phyloP scores from a whole-genome alignment of 495 filamentous ascomycete species.

The Penicillium crystallinum region DNA sequence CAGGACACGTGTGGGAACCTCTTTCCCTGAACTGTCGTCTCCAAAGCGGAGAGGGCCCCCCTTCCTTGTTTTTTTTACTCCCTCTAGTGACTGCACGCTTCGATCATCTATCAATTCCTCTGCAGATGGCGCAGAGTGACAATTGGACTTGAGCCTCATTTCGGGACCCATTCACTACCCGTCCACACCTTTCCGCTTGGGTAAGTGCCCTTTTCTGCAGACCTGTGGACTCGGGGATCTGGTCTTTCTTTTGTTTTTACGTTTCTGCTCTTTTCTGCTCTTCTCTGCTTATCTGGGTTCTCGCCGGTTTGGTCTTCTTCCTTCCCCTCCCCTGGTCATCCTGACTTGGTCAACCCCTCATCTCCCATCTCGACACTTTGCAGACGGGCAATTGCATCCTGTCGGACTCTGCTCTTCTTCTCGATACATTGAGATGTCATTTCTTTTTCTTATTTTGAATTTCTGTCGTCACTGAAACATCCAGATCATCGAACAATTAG shows the following conservation, averaged over 20 bases:
- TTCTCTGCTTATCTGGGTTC: no score
- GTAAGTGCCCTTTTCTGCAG: constrained; percentile 8
- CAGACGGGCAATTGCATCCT: constrained; percentile 1
- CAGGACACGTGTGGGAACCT: no score
- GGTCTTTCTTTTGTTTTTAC: not conserved
- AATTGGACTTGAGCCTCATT: constrained; percentile 11
- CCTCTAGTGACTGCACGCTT: not conserved
- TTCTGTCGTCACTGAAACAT: not conserved
- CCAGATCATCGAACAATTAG: not conserved
- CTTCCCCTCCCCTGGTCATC: not conserved
- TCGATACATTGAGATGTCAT: not conserved
- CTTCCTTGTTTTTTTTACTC: not conserved
- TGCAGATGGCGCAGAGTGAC: constrained; percentile 8
- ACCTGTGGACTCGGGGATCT: no score
- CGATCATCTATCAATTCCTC: constrained; percentile 1
- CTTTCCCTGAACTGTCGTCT: no score
- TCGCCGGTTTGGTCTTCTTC: not conserved
- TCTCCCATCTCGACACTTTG: not conserved
- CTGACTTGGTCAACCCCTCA: constrained; percentile 1
- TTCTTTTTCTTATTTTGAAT: not conserved
- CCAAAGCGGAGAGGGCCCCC: not conserved
- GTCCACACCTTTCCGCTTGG: constrained; percentile 2
- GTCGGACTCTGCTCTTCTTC: not conserved
- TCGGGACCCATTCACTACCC: constrained; percentile 5
- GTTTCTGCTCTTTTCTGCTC: not conserved